phyloP scores from a whole-genome alignment of 805 yeast species.

The Teunomyces cretensis region DNA sequence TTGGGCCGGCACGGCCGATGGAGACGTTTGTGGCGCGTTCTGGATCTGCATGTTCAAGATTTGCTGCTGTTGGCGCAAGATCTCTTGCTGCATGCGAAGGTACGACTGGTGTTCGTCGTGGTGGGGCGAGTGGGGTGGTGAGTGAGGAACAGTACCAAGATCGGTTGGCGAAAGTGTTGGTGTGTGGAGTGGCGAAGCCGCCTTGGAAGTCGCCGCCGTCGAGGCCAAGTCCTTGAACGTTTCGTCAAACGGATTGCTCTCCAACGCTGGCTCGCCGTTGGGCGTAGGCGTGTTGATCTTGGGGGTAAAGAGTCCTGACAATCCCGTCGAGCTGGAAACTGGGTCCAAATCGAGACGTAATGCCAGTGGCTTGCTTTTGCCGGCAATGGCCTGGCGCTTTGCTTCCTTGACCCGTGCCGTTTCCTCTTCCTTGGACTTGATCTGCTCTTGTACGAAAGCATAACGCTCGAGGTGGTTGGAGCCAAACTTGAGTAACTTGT shows the following conservation, averaged over 20 bases:
- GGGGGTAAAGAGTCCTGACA: constrained; percentile 41
- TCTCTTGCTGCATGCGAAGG: constrained; percentile 37
- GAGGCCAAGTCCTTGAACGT: constrained; percentile 14
- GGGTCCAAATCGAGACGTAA: constrained; percentile 1
- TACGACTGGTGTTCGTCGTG: constrained; percentile 35
- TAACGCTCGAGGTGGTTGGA: constrained; percentile 50
- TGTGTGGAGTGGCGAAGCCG: not conserved
- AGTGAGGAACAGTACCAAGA: too few relatives aligned
- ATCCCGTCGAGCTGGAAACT: constrained; percentile 11
- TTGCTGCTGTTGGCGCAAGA: constrained; percentile 37
- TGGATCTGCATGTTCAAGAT: constrained; percentile 20
- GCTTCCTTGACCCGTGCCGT: constrained; percentile 6
- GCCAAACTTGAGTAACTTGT: constrained; percentile 49
- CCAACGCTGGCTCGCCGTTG: constrained; percentile 32
- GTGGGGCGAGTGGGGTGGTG: constrained; percentile 7
- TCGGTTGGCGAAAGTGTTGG: not conserved
- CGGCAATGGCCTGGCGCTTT: constrained; percentile 1
- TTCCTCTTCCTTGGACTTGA: constrained; percentile 22
- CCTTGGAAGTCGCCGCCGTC: not conserved
- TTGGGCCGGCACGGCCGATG: not conserved
- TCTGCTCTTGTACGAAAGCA: constrained; percentile 43
- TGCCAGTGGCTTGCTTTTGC: not conserved
- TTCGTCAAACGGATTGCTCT: constrained; percentile 39
- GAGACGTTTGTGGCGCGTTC: not conserved
- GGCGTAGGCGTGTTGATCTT: constrained; percentile 41